A percentile compares a stretch with the other conserved stretches of the same genome.
Conservation (phyloP, 305 asterid species). For the Striga hermonthica region DNA sequence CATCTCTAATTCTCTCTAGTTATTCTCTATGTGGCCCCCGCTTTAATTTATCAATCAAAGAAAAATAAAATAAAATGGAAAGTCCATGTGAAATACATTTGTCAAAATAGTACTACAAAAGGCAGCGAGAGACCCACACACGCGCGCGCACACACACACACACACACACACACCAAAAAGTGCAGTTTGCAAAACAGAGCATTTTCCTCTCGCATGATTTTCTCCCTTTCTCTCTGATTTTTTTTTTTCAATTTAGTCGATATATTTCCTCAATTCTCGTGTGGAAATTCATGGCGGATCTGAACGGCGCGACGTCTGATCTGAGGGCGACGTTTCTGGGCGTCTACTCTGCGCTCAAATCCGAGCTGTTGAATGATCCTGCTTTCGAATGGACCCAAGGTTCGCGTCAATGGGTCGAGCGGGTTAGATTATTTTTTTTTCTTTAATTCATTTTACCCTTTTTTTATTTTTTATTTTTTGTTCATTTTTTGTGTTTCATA, state of each 20-base stretch:
- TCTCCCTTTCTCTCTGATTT: conserved; percentile 17
- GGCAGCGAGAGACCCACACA: conserved; percentile 24
- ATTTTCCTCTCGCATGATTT: conserved; percentile 12
- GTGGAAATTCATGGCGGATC: conserved; percentile 42
- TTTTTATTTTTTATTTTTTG: neutral
- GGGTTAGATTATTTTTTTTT: conserved; percentile 38
- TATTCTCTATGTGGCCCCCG: conserved; percentile 8
- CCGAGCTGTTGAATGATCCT: conserved; percentile 78
- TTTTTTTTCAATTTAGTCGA: neutral
- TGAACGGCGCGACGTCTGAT: conserved; percentile 48
- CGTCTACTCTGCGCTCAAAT: conserved; percentile 67
- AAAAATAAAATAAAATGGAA: conserved; percentile 25
- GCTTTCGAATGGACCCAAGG: conserved; percentile 75
- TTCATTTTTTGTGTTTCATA: neutral
- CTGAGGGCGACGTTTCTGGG: conserved; percentile 57
- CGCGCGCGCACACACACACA: neutral
- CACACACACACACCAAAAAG: neutral
- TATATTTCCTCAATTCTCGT: neutral
- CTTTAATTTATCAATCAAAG: neutral
- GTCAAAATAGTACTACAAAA: conserved; percentile 35
- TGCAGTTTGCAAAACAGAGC: conserved; percentile 18
- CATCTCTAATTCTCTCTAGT: neutral
- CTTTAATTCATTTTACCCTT: neutral
- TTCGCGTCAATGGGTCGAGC: conserved; percentile 75
- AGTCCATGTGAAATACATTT: conserved; percentile 25